Evolutionary conservation across 2,329 filamentous ascomycete species (phyloP), one percentile per base, ranked within the genome.

Genomic region (Xylaria sp.): DNA sequence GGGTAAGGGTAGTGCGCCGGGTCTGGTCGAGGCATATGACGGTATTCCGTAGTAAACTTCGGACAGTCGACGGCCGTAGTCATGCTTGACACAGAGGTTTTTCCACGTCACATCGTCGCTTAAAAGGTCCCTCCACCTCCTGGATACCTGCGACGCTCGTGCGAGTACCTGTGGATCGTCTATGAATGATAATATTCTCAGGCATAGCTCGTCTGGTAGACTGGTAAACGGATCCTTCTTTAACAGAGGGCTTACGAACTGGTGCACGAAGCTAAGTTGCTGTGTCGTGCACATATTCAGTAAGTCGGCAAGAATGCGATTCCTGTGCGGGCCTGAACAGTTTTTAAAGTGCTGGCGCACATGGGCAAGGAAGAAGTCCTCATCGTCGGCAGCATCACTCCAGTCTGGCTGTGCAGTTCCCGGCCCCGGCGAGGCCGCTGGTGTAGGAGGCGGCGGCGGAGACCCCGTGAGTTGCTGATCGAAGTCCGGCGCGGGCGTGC

Each of bases 51-150:
- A 69, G 16, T 74, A 72, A 22, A 79, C 76, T 56, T 83, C 81
- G 16, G 82, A 85, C 48, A 84, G 70, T 53, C 79, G 77, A 40
- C 83, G 79, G 72, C 73, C 85, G 72, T 96, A 99, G 57, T 94
- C 92, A 71, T 96, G 93, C 74, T 96, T 97, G 61, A 95, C 91
- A 71, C 93, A 97, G 18, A 99, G 81, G 57, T 94, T 91, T 77
- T 96, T 97, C 94, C 94, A 99, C 1, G 94, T 96, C 75, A 97
- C 92, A 72, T 99, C 94, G 71, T 99, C 94, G 69, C 89, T 93
- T 45, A 99, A 81, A 7, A 99, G 81, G 72, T 97, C 92, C 59
- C 91, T 85, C 94, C 94, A 99, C 71, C 92, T 84, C 61, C 87
- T 87, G 49, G 94, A 99, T n/a, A 99, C 94, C 71, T 97, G 93